Conservation (phyloP, 23 red algal genomes). For the Rhodosorus marinus region DNA sequence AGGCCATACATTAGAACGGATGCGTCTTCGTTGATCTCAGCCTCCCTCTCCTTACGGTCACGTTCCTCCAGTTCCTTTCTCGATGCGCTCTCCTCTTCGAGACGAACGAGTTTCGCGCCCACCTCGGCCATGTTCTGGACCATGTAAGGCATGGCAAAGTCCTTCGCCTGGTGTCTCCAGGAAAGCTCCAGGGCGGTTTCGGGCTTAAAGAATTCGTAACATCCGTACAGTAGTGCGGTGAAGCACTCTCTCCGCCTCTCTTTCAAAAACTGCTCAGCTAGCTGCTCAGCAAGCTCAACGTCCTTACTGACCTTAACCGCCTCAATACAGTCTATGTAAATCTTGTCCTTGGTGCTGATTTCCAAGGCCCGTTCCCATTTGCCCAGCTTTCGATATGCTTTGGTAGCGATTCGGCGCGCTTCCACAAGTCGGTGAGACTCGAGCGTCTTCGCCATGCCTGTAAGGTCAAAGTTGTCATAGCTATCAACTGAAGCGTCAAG, state of each 20-base stretch:
- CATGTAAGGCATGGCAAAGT: slow-evolving; percentile 75
- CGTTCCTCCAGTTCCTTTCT: slow-evolving; percentile 23
- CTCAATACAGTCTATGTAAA: slow-evolving; percentile 57
- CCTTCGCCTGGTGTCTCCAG: slow-evolving; percentile 32
- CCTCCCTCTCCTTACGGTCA: slow-evolving; percentile 11
- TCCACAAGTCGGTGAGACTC: slow-evolving; percentile 50
- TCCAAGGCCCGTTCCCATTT: slow-evolving; percentile 71
- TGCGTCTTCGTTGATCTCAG: slow-evolving; percentile 49
- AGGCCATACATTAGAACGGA: slow-evolving; percentile 73
- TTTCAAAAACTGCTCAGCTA: slow-evolving; percentile 46
- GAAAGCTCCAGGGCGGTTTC: slow-evolving; percentile 76
- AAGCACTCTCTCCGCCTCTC: slow-evolving; percentile 38
- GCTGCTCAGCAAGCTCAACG: slow-evolving; percentile 45
- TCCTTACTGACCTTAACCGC: slow-evolving; percentile 52
- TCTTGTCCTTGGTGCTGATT: slow-evolving; percentile 46
- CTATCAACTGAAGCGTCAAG: slow-evolving; percentile 41
- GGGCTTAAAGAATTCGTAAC: slow-evolving; percentile 60
- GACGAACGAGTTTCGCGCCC: slow-evolving; percentile 20
- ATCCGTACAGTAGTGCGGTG: slow-evolving; percentile 63
- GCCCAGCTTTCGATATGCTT: slow-evolving; percentile 31
- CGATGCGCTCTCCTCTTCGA: slow-evolving; percentile 38
- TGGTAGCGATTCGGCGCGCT: slow-evolving; percentile 37
- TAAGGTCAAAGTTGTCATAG: slow-evolving; percentile 80
- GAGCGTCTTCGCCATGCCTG: slow-evolving; percentile 30
- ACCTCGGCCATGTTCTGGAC: slow-evolving; percentile 76